phyloP scores from a whole-genome alignment of 1,284 basidiomycete genomes.

The Salmacisia buchloeana region DNA sequence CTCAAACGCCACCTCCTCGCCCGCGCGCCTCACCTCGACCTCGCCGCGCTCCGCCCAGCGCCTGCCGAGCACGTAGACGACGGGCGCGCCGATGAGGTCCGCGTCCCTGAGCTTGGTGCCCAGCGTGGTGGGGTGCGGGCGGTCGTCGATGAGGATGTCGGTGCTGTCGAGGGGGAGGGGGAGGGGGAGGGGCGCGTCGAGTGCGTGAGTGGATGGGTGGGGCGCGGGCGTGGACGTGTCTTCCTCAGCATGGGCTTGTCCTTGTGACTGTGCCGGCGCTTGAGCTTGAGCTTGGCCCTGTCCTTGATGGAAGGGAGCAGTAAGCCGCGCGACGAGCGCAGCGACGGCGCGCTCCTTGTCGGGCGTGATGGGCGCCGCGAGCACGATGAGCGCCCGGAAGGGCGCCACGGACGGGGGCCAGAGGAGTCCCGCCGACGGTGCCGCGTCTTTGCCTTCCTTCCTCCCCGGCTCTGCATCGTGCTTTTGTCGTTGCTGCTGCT shows the following conservation, averaged over 20 bases:
- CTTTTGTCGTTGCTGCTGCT: too few relatives aligned
- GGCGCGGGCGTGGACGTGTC: not conserved
- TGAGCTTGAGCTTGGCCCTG: not conserved
- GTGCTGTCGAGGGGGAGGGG: not conserved
- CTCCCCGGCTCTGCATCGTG: too few relatives aligned
- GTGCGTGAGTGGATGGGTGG: not conserved
- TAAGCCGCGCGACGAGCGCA: not conserved
- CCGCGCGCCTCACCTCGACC: constrained; percentile 27
- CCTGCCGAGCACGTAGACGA: constrained; percentile 42
- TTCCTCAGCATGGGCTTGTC: not conserved
- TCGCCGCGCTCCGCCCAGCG: constrained; percentile 25
- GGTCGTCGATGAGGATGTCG: constrained; percentile 47
- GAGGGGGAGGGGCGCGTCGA: not conserved
- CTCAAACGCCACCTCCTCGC: not conserved
- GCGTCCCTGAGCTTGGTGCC: constrained; percentile 48
- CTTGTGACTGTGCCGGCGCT: not conserved
- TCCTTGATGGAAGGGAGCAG: not conserved
- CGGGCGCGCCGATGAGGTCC: constrained; percentile 46
- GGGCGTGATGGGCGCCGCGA: constrained; percentile 3
- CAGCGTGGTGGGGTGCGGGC: constrained; percentile 21
- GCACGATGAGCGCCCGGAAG: constrained; percentile 29
- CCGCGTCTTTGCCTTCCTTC: constrained; percentile 7
- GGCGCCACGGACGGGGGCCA: constrained; percentile 46
- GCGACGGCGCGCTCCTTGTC: constrained; percentile 12
- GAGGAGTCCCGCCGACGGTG: constrained; percentile 24